Evolutionary conservation across 1,284 basidiomycete genomes (phyloP).

Genomic region (Austroboletus niveus): DNA sequence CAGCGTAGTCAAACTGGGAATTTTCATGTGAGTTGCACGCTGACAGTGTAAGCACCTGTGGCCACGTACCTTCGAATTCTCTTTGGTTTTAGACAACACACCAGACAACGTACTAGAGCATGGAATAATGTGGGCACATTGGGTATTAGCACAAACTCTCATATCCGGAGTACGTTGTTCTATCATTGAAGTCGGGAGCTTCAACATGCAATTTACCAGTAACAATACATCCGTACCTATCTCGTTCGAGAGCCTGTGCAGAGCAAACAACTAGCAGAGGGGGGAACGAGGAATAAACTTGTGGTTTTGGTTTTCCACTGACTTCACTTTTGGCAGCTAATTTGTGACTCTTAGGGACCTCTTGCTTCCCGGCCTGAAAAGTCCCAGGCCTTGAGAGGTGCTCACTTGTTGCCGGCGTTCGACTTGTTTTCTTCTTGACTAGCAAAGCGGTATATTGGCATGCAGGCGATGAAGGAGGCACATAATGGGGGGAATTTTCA

Average conservation of each 20-base stretch:
- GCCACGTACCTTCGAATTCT: no score
- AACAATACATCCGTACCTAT: neutral
- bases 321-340: neutral
- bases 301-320: neutral
- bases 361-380: neutral
- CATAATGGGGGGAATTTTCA: no score
- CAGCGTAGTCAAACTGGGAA: slow-evolving; percentile 1
- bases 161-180: neutral
- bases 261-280: neutral
- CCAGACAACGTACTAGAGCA: no score
- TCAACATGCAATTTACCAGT: neutral
- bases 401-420: neutral
- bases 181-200: neutral
- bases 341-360: neutral
- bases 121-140: no score
- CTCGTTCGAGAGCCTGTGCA: slow-evolving; percentile 1
- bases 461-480: no score
- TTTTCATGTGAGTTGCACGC: neutral
- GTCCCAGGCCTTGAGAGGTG: neutral
- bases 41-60: neutral
- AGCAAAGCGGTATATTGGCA: no score
- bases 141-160: neutral
- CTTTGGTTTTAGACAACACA: no score
- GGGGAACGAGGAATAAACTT: neutral
- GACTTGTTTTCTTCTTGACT: neutral